Conservation (phyloP, 1,139 yeast genomes). For the Saccharomyces hybrid region DNA sequence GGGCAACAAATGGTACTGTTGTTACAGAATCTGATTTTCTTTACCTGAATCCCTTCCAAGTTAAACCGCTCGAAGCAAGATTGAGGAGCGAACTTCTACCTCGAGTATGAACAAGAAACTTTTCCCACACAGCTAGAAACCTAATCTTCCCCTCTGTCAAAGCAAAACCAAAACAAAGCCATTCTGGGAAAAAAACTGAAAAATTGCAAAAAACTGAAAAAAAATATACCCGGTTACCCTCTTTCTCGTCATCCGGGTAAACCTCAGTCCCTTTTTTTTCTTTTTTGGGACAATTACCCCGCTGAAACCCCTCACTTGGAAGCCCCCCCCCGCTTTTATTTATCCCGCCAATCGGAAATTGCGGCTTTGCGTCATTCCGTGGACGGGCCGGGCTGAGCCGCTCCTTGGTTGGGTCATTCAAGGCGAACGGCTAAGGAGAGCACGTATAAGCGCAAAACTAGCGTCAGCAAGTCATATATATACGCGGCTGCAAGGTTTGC, state of each 20-base stretch:
- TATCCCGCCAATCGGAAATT: not conserved
- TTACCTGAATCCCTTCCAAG: not conserved
- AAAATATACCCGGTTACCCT: not conserved
- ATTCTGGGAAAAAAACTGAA: not conserved
- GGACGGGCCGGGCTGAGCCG: not conserved
- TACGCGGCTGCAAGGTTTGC: not conserved
- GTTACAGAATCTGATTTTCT: not conserved
- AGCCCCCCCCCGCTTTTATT: not conserved
- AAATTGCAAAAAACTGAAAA: not conserved
- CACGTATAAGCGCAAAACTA: slow-evolving; percentile 1
- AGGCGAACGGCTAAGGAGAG: not conserved
- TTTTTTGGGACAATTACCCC: not conserved
- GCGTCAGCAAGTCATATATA: not conserved
- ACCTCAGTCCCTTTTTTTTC: not conserved
- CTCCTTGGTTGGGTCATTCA: not conserved
- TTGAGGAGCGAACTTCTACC: not conserved
- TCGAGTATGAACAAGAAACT: not conserved
- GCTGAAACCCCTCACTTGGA: not conserved
- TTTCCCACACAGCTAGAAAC: not conserved
- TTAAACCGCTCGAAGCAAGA: not conserved
- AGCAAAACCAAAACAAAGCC: not conserved
- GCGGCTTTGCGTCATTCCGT: slow-evolving; percentile 1
- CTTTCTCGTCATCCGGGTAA: not conserved
- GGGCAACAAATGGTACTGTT: not conserved
- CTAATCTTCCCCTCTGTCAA: not conserved